These are phyloP conservation scores for Oxyria digyna DNA, from an alignment of 148 eudicot species.

Conservation along the genomic window DNA sequence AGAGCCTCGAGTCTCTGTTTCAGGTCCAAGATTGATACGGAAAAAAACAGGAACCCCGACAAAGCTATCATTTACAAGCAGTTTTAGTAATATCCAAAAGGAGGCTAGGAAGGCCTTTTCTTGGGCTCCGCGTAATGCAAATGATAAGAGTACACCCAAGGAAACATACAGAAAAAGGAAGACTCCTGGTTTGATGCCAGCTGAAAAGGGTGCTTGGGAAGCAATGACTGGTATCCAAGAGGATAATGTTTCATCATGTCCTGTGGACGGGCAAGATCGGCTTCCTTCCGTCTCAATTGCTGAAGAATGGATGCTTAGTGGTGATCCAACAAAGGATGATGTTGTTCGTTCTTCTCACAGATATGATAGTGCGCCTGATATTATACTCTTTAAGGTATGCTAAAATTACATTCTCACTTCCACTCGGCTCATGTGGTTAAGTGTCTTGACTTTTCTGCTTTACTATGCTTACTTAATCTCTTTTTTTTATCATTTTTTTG, in stretches of 20 bases:
- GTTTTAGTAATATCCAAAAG: slow-evolving; percentile 84
- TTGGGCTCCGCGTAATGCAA: slow-evolving; percentile 74
- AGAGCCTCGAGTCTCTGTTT: slow-evolving; percentile 67
- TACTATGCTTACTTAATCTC: neutral
- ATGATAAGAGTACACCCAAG: slow-evolving; percentile 64
- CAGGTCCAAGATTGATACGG: slow-evolving; percentile 62
- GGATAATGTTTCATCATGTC: slow-evolving; percentile 48
- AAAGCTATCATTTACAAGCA: slow-evolving; percentile 58
- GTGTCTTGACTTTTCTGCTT: too few relatives aligned
- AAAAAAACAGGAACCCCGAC: slow-evolving; percentile 58
- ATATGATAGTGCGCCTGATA: slow-evolving; percentile 95
- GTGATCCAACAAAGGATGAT: slow-evolving; percentile 74
- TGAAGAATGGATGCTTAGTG: slow-evolving; percentile 98
- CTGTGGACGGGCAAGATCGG: slow-evolving; percentile 83
- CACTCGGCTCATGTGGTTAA: neutral
- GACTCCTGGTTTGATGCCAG: slow-evolving; percentile 62
- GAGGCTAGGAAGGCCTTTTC: slow-evolving; percentile 95
- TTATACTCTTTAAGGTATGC: slow-evolving; percentile 77
- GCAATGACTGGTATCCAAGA: slow-evolving; percentile 93
- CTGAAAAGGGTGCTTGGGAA: slow-evolving; percentile 87
- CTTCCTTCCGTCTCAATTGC: slow-evolving; percentile 70
- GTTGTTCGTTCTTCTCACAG: slow-evolving; percentile 81
- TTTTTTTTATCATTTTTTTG: neutral
- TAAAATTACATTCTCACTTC: neutral
- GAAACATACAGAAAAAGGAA: slow-evolving; percentile 82